Evolutionary conservation across 441 rosid genomes (phyloP).

Genomic region (Kokia cookei): DNA sequence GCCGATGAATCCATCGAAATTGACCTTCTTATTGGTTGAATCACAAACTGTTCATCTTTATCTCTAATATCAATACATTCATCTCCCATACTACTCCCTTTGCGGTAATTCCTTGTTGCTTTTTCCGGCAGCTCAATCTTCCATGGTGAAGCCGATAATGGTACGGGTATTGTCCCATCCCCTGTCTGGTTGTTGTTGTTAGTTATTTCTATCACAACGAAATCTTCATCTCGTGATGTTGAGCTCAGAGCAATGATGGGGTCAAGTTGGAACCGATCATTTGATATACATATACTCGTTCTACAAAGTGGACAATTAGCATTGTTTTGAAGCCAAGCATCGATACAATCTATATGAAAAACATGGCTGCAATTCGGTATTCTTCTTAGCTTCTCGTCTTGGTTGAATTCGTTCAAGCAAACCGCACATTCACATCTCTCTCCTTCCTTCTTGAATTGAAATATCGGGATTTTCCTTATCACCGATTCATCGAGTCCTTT

Average conservation of each 20-base stretch:
- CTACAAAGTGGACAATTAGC: conserved; percentile 89
- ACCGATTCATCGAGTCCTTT: conserved; percentile 76
- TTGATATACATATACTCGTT: conserved; percentile 49
- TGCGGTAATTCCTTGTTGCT: conserved; percentile 34
- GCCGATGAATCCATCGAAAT: conserved; percentile 84
- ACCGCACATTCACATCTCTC: conserved; percentile 67
- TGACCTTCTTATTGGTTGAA: conserved; percentile 78
- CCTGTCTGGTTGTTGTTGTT: neutral
- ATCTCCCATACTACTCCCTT: conserved; percentile 78
- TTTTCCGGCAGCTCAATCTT: conserved; percentile 27
- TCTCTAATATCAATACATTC: conserved; percentile 70
- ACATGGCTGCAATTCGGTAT: conserved; percentile 82
- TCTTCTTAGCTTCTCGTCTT: conserved; percentile 64
- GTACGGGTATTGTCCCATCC: too few species aligned
- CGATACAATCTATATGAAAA: conserved; percentile 91
- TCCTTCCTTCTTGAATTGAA: conserved; percentile 46
- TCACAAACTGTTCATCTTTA: conserved; percentile 52
- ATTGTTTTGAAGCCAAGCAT: conserved; percentile 87
- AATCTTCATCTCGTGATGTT: conserved; percentile 51
- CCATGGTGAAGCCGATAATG: conserved; percentile 17
- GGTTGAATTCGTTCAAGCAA: conserved; percentile 82
- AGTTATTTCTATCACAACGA: conserved; percentile 70
- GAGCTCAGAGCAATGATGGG: conserved; percentile 39
- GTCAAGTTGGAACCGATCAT: conserved; percentile 18
- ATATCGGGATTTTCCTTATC: conserved; percentile 73